These are phyloP conservation scores for Ophiognomonia clavigignenti-juglandacearum DNA, from an alignment of 2,329 filamentous ascomycete species.

Conservation along the genomic window DNA sequence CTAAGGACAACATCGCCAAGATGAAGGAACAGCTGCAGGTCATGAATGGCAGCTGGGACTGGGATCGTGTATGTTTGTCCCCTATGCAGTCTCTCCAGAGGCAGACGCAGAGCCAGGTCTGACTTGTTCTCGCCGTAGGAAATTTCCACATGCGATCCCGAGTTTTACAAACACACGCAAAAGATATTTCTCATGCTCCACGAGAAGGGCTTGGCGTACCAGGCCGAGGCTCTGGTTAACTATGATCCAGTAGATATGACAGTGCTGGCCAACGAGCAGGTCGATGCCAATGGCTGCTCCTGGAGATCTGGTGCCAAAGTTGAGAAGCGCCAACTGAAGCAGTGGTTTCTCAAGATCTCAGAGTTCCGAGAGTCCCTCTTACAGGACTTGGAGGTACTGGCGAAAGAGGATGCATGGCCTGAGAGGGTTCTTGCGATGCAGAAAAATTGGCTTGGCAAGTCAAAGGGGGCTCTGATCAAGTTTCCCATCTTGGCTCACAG, in stretches of 20 bases:
- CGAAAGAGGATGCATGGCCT: slow-evolving; percentile 66
- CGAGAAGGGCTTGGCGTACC: slow-evolving; percentile 72
- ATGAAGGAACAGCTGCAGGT: slow-evolving; percentile 78
- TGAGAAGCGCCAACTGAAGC: slow-evolving; percentile 71
- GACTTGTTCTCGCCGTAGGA: slow-evolving; percentile 48
- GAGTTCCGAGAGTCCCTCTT: slow-evolving; percentile 69
- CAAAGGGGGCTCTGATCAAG: slow-evolving; percentile 64
- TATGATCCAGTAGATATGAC: slow-evolving; percentile 88
- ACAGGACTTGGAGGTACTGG: slow-evolving; percentile 63
- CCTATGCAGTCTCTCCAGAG: background rate
- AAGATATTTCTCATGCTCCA: slow-evolving; percentile 76
- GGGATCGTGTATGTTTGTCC: slow-evolving; percentile 62
- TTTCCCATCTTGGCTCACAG: slow-evolving; percentile 55
- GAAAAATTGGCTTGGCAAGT: slow-evolving; percentile 82
- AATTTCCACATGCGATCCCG: slow-evolving; percentile 75
- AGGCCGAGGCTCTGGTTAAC: slow-evolving; percentile 79
- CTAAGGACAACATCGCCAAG: slow-evolving; percentile 68
- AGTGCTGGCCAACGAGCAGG: slow-evolving; percentile 87
- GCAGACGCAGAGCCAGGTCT: background rate
- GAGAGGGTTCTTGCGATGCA: slow-evolving; percentile 80
- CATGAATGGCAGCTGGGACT: slow-evolving; percentile 83
- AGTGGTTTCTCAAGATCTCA: slow-evolving; percentile 89
- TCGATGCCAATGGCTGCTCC: slow-evolving; percentile 78
- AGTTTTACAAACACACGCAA: slow-evolving; percentile 88
- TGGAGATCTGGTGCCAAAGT: slow-evolving; percentile 86